Percentiles rank a stretch among this genome's conserved stretches.
These are phyloP conservation scores for Diaporthe amygdali DNA, from an alignment of 2,329 filamentous ascomycete species.

Conservation along the genomic window DNA sequence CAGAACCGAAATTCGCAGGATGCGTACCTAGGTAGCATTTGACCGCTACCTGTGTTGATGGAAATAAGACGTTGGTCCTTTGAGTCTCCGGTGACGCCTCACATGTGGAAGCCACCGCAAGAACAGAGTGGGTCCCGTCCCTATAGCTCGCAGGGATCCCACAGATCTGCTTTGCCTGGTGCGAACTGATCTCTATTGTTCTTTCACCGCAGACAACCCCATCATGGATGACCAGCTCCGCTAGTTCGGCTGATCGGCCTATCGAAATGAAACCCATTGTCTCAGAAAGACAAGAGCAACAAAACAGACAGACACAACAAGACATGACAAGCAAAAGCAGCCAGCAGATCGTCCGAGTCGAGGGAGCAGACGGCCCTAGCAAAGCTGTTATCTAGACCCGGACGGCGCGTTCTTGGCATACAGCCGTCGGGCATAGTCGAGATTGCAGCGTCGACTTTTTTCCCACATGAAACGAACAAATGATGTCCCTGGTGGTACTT, in stretches of 20 bases:
- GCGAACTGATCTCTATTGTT: not conserved
- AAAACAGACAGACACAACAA: not conserved
- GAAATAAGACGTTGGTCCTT: not conserved
- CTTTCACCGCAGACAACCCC: not conserved
- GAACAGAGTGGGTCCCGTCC: not conserved
- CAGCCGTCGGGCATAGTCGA: not conserved
- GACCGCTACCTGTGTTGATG: not conserved
- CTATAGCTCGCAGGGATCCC: not conserved
- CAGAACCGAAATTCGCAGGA: constrained; percentile 10
- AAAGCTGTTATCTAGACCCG: not conserved
- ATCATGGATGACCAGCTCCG: not conserved
- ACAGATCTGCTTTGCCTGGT: not conserved
- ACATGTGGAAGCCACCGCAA: not conserved
- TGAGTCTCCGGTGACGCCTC: not conserved
- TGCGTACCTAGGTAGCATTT: not conserved
- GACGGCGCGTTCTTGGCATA: not conserved
- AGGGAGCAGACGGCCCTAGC: not conserved
- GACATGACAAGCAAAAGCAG: not conserved
- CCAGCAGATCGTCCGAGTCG: not conserved
- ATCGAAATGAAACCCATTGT: constrained; percentile 9
- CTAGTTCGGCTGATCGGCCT: not conserved
- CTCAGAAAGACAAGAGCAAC: not conserved
- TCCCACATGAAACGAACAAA: not conserved
- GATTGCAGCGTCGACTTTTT: not conserved
- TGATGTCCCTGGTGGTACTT: not conserved